Conservation (phyloP, 2,329 filamentous ascomycete species). For the Fusarium gaditjirri region DNA sequence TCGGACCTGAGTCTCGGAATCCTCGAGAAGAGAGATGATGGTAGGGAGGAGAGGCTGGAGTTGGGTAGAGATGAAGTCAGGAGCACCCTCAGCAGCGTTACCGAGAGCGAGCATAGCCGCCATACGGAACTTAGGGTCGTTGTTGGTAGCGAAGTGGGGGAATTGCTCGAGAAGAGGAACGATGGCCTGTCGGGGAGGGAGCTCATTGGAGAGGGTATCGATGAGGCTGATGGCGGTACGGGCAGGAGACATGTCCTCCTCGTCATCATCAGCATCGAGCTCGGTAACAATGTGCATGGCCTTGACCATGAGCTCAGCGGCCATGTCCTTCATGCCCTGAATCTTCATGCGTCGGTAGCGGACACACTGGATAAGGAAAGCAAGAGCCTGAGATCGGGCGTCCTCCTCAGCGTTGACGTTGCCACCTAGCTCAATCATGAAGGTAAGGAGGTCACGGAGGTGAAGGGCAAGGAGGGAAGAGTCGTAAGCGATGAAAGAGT, state of each 20-base stretch:
- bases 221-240: constrained; percentile 87
- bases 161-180: constrained; percentile 91
- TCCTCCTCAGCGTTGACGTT: constrained; percentile 85
- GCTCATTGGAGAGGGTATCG: constrained; percentile 85
- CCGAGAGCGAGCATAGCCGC: constrained; percentile 92
- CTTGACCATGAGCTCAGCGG: constrained; percentile 86
- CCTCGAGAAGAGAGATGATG: constrained; percentile 84
- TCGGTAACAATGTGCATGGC: constrained; percentile 91
- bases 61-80: constrained; percentile 96
- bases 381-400: constrained; percentile 86
- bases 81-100: constrained; percentile 94
- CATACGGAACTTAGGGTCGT: constrained; percentile 82
- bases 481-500: constrained; percentile 92
- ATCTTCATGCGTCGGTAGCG: constrained; percentile 96
- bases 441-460: constrained; percentile 88
- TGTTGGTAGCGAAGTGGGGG: constrained; percentile 79
- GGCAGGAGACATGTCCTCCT: constrained; percentile 84
- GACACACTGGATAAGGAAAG: constrained; percentile 92
- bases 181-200: constrained; percentile 93
- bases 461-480: constrained; percentile 84
- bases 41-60: constrained; percentile 86
- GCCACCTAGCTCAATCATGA: constrained; percentile 89
- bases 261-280: constrained; percentile 79
- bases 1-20: constrained; percentile 84
- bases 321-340: constrained; percentile 85